Conservation (phyloP, 2,329 filamentous ascomycete genomes). For the Diaporthe citrichinensis region DNA sequence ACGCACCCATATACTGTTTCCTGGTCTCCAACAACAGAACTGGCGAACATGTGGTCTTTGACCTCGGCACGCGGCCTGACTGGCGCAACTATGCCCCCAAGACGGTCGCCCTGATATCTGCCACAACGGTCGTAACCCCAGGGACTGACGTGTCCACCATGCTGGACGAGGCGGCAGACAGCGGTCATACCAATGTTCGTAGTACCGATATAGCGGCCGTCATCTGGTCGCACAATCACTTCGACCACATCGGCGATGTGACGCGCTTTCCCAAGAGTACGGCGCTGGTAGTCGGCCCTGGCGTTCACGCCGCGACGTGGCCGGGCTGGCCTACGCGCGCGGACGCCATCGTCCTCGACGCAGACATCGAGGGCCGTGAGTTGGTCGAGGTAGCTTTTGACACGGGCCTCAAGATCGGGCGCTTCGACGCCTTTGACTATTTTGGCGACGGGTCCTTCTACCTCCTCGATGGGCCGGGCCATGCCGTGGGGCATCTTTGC, state of each 20-base stretch:
- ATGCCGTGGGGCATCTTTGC: conserved; percentile 44
- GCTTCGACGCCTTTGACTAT: conserved; percentile 44
- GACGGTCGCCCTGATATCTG: conserved; percentile 48
- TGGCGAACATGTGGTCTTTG: conserved; percentile 48
- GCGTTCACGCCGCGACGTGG: conserved; percentile 56
- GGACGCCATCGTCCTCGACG: conserved; percentile 47
- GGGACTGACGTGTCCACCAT: conserved; percentile 58
- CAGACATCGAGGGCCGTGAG: conserved; percentile 43
- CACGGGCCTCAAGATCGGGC: conserved; percentile 47
- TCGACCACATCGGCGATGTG: conserved; percentile 65
- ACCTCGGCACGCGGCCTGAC: conserved; percentile 57
- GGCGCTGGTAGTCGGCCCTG: conserved; percentile 63
- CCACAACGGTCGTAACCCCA: conserved; percentile 45
- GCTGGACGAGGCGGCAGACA: conserved; percentile 52
- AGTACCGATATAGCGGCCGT: conserved; percentile 39
- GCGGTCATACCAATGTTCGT: background rate
- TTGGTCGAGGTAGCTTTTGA: conserved; percentile 43
- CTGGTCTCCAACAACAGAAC: conserved; percentile 15
- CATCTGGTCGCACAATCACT: conserved; percentile 55
- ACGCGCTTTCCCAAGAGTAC: conserved; percentile 57
- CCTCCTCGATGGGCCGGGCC: conserved; percentile 45
- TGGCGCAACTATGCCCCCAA: conserved; percentile 54
- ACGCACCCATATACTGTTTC: conserved; percentile 27
- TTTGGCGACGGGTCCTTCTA: conserved; percentile 47
- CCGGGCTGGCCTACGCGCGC: conserved; percentile 60